Base-by-base conservation (phyloP, 345 rosid species). In the Ceriops decandra region DNA sequence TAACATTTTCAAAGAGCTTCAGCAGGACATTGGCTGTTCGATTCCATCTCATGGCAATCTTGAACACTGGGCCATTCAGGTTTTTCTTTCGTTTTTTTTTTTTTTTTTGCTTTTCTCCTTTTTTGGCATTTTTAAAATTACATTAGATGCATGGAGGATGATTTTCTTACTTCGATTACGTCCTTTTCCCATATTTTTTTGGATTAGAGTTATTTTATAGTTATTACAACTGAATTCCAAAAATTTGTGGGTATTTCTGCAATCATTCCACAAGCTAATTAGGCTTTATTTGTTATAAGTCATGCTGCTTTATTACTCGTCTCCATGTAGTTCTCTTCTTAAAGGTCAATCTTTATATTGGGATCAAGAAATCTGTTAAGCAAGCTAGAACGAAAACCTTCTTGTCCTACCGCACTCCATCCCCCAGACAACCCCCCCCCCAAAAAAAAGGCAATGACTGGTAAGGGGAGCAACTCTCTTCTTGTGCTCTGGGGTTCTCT, bases 1-100 rank as follows among this genome's bases (percentile, higher is more conserved):
- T 60, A 95, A 95, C 74, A 90, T 90, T 65, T 93, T 93, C 67
- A 93, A 89, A 84, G 99, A 93, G 77, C 95, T 95, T 70, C 79
- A 80, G 52, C 83, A 83, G 58, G 99, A 95, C 81, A 78, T 90
- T 49, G 99, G 96, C 36, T 95, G 96, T 85, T 74, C 92, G 0
- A 75, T 91, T 79, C 93, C 99, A 1, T 81, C 87, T 71, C 96
- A 91, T 63, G 99, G 99, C 56, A 91, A 90, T 81, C 85, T 91
- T 17, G 85, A 88, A 76, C 81, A 72, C 67, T 91, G 99, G 99
- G 96, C 97, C 62, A 76, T 86, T 36, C 95, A 91, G 96, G 98
- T 90, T 24, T 57, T 35, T 35, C 11, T 32, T 26, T 22, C 16
- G 7, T 26, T 66, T 21, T 0, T 22, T 5, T 26, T n/a, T n/a